Base-by-base conservation (phyloP, 1,284 basidiomycete genomes). In the Irpex sp. region DNA sequence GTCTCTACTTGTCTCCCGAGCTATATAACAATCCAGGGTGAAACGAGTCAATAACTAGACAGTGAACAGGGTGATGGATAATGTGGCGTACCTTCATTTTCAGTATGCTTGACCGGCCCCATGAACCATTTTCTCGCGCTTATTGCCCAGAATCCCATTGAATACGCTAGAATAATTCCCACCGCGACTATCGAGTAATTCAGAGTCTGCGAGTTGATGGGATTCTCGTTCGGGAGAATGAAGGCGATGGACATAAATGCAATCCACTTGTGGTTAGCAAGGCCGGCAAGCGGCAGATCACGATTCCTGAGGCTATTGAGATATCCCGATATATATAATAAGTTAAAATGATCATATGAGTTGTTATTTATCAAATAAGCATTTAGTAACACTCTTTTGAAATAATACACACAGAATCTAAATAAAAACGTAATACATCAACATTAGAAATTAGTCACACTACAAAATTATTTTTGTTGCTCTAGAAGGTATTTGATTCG, bases 111-210 rank as follows among this genome's bases (percentile, higher is more conserved):
- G 7, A 89, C 76, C 44, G 88, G 88, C 0, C 88, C 88, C 1
- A 76, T 81, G 70, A 89, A 91, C 87, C 87, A 89, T 69, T 83
- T 86, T 59, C 87, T 77, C 13, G 89, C 89, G 69, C 84, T 87
- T 60, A 89, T 17, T 7, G 87, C 49, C 89, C 89, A 92, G 68
- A 87, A 87, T 2, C 82, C 82, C 11, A 88, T 69, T 62, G 83
- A 81, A 71, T 89, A 90, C 2, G 75, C 64, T 8, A 88, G 70
- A 26, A 92, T 86, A 66, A 91, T 88, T 0, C 86, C 88, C 17
- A 91, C 88, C 7, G 88, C 89, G 11, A 91, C 88, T 48, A 87
- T 81, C 0, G 89, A 76, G 70, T 92, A 92, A 73, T 92, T 92
- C 63, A 92, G 76, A 5, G 89, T 90, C 70, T 89, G 83, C 0